phyloP scores from a whole-genome alignment of 2,329 filamentous ascomycete species.

The Pseudogymnoascus sp. region DNA sequence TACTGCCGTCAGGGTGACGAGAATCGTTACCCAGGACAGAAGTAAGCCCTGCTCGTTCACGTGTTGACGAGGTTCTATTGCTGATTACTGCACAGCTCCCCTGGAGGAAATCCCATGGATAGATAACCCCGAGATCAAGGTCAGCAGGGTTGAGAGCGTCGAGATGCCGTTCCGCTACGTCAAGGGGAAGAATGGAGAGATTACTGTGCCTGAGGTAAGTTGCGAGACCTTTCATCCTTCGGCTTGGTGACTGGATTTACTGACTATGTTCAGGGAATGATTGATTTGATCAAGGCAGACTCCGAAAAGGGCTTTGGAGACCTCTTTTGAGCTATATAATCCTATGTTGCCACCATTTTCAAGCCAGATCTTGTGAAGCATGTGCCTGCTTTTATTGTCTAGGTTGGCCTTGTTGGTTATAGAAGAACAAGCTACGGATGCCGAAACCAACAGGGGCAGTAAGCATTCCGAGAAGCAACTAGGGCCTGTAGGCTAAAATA shows the following conservation, averaged over 20 bases:
- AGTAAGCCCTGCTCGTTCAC: constrained; percentile 42
- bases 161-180: constrained; percentile 99
- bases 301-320: constrained; percentile 88
- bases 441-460: neutral
- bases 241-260: neutral
- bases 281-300: constrained; percentile 86
- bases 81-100: constrained; percentile 45
- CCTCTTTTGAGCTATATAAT: constrained; percentile 49
- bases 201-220: constrained; percentile 83
- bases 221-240: neutral
- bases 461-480: neutral
- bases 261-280: constrained; percentile 59
- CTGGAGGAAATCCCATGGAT: constrained; percentile 73
- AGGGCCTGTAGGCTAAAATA: neutral
- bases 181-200: constrained; percentile 61
- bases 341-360: neutral
- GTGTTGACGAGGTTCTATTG: neutral
- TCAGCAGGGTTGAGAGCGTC: constrained; percentile 87
- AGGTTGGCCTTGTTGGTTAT: neutral
- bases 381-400: neutral
- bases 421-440: neutral
- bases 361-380: neutral
- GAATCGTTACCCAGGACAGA: constrained; percentile 78
- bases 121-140: constrained; percentile 81
- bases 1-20: constrained; percentile 87